Evolutionary conservation across 2,329 filamentous ascomycete species (phyloP), one percentile per base, ranked within the genome.

Genomic region (Fusarium phyllophilum): DNA sequence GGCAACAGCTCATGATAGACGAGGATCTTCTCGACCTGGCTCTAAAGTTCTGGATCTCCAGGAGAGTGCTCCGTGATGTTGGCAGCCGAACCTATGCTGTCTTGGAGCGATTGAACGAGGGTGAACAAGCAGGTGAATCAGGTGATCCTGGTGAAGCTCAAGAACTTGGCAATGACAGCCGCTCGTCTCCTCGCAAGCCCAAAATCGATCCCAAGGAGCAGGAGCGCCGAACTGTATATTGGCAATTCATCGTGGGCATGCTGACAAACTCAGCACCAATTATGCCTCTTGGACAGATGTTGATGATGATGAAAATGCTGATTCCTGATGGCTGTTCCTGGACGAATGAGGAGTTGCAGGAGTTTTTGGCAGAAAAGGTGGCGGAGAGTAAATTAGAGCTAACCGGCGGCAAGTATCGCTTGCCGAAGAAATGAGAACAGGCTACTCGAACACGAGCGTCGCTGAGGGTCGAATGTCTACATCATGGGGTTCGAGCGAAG

Each of bases 301-400:
- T 91, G 14, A 97, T 95, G 92, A 98, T 98, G 94, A 88, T 99
- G 87, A 94, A 94, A 83, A 96, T 98, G 88, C 89, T 96, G 66
- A 91, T 98, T 59, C 90, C 93, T 1, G 94, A 94, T 18, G 95
- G 95, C 5, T 98, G 97, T 80, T 90, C 94, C 1, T 97, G 94
- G 88, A 94, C 92, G 70, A 94, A 94, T 78, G 95, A 97, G 80
- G 95, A 98, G 83, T 84, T 98, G 70, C 90, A 91, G 77, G 93
- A 93, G 81, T 93, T 98, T 80, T 83, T 98, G 66, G 89, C 85
- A 14, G 90, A 92, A 68, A 95, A 97, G 89, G 91, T 96, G n/a
- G 85, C 86, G 11, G 89, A 89, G 46, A 91, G 91, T 36, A 90
- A 90, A 77, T 83, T 97, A 78, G 93, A 95, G 82, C 87, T 91